Percentiles rank a stretch among this genome's conserved stretches.
Evolutionary conservation across 306 rosid species (phyloP).

Genomic region (Vigna angularis): DNA sequence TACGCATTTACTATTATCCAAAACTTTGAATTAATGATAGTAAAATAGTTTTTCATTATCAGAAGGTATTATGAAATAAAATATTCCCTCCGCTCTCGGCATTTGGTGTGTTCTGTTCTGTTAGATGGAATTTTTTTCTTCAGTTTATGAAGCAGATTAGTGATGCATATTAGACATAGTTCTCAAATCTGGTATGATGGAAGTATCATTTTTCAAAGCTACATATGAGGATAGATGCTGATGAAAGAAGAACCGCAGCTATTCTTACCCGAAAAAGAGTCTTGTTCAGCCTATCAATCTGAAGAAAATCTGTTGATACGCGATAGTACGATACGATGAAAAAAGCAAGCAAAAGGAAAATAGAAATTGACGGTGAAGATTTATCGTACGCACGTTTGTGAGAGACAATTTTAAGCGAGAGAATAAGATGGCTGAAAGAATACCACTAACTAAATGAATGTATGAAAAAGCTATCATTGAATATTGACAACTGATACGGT

Average conservation of each 20-base stretch:
- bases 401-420: neutral
- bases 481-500: conserved; percentile 26
- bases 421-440: conserved; percentile 10
- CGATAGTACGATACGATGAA: conserved; percentile 5
- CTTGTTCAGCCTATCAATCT: neutral
- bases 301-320: neutral
- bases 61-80: neutral
- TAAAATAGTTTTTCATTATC: neutral
- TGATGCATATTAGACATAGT: neutral
- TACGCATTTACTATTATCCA: neutral
- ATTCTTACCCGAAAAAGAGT: conserved; percentile 2
- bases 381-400: neutral
- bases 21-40: neutral
- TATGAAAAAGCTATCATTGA: conserved; percentile 12
- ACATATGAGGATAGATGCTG: conserved; percentile 18
- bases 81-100: no score
- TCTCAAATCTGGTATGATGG: neutral
- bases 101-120: no score
- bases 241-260: neutral
- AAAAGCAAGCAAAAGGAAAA: neutral
- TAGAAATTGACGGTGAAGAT: neutral
- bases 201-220: neutral
- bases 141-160: neutral
- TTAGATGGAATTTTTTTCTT: neutral
- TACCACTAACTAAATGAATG: conserved; percentile 10